phyloP scores from a whole-genome alignment of 805 yeast species.

The Nakazawaea ishiwadae region DNA sequence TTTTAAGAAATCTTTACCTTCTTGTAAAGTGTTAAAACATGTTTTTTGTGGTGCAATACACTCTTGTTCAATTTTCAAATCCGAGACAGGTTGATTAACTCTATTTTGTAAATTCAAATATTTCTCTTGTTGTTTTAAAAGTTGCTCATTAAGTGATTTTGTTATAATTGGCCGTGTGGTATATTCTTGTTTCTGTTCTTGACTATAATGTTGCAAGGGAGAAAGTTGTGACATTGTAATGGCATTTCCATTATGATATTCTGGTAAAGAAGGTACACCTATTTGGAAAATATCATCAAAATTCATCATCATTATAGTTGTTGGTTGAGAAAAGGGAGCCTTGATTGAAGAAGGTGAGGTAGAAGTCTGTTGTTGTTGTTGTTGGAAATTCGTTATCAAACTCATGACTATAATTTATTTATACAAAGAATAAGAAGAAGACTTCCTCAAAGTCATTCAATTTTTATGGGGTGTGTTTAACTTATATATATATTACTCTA shows the following conservation, averaged over 20 bases:
- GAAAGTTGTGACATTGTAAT: slow-evolving; percentile 16
- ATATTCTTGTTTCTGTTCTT: too few species aligned
- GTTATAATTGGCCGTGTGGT: too few species aligned
- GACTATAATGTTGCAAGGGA: too few species aligned
- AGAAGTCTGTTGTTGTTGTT: too few species aligned
- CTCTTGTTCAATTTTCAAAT: background rate
- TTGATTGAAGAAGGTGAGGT: too few species aligned
- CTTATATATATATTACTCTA: too few species aligned
- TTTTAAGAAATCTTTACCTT: slow-evolving; percentile 9
- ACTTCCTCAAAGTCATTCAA: too few species aligned
- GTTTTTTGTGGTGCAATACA: slow-evolving; percentile 5
- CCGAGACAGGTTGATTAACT: background rate
- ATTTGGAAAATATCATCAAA: slow-evolving; percentile 2
- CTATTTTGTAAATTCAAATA: background rate
- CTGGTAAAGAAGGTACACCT: background rate
- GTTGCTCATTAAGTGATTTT: slow-evolving; percentile 21
- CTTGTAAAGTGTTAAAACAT: slow-evolving; percentile 3
- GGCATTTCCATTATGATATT: slow-evolving; percentile 16
- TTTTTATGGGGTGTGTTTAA: too few species aligned
- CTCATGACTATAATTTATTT: too few species aligned
- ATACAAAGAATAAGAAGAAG: too few species aligned
- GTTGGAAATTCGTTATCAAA: too few species aligned
- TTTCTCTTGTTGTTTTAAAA: slow-evolving; percentile 4
- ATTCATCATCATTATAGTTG: background rate
- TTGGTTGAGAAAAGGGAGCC: too few species aligned